phyloP scores from a whole-genome alignment of 2,329 filamentous ascomycete species.

The Plenodomus lindquistii region DNA sequence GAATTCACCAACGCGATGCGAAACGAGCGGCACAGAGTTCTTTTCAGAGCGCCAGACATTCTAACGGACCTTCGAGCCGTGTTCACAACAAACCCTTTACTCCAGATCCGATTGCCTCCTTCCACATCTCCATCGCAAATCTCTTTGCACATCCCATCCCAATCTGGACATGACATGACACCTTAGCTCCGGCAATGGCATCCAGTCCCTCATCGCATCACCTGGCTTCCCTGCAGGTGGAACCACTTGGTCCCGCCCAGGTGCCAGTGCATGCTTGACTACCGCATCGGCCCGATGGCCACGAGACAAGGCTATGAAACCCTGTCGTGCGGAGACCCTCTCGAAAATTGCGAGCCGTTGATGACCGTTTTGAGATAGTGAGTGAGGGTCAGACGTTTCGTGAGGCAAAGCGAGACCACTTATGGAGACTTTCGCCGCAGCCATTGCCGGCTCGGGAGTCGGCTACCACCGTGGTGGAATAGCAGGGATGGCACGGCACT shows the following conservation, averaged over 20 bases:
- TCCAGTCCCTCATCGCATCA: not conserved
- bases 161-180: not conserved
- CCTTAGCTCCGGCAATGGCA: not conserved
- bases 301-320: not conserved
- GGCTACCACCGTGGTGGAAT: not conserved
- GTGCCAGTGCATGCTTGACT: not conserved
- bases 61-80: not conserved
- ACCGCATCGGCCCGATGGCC: not conserved
- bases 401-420: not conserved
- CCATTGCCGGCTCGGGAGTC: not conserved
- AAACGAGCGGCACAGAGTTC: not conserved
- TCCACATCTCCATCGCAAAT: not conserved
- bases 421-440: not conserved
- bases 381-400: not conserved
- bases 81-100: not conserved
- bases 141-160: not conserved
- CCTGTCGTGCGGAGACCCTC: no score
- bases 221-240: not conserved
- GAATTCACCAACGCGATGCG: not conserved
- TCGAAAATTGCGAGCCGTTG: not conserved
- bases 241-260: not conserved
- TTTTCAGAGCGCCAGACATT: not conserved
- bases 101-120: not conserved
- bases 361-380: not conserved
- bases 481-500: not conserved